Evolutionary conservation across 2,329 filamentous ascomycete species (phyloP), one percentile per base, ranked within the genome.

Genomic region (Penicillium sp.): DNA sequence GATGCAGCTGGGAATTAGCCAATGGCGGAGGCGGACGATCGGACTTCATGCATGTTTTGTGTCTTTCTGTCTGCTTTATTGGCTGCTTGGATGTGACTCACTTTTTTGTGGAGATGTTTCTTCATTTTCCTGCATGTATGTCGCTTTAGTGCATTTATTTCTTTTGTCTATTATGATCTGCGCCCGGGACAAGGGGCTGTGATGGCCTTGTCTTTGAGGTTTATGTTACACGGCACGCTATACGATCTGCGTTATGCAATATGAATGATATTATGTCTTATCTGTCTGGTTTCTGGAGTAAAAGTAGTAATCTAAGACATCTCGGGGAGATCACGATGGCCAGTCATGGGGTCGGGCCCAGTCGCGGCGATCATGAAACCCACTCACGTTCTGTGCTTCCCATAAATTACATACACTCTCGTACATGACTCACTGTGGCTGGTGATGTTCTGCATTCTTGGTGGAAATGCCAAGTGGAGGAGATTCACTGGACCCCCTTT

Each of bases 51-150:
- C 51, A 49, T 47, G 27, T 47, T n/a, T 29, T 51, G 14, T 29
- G 14, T 31, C 31, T 31, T 42, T 29, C 52, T 50, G 34, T 40
- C 29, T 2, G 32, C 46, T 50, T 50, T 45, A 54, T 54, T 54
- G 52, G 52, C 39, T 47, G 3, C 18, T 32, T 24, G 29, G 40
- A 16, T 45, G 47, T 54, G 52, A 54, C 52, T 54, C 52, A 54
- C 27, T 49, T 36, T 44, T 43, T 24, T 43, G 32, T 49, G 46
- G 46, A 43, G 51, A 49, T 22, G 13, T 47, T 38, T 40, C 29
- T 14, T 13, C 4, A 18, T 45, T 45, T 44, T 50, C 40, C 11
- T 54, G 43, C 43, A 40, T 54, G 32, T 40, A 38, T 31, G 31
- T 29, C 4, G 10, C 18, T 7, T 7, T 2, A 14, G 34, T 43